Base-by-base conservation (phyloP, 2,329 filamentous ascomycete species). In the Cryphonectria radicalis region DNA sequence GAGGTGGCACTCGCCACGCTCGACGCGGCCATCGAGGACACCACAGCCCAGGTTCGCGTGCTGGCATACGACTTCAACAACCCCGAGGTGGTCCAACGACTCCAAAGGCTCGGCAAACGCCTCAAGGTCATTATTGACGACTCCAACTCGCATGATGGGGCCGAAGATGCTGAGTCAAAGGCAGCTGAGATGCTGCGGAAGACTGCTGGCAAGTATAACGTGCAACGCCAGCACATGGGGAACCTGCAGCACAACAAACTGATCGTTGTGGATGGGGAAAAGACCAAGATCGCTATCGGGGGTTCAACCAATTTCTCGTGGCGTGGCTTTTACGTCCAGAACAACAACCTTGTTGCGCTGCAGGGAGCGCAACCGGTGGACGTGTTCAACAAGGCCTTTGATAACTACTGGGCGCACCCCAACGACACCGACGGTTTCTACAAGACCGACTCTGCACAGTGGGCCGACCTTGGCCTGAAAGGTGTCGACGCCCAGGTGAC, bases 91-190 rank as follows among this genome's bases (percentile, higher is more conserved):
- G 74, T 76, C 7, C 68, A 59, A 35, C 71, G 74, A 7, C 73
- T 76, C 35, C 71, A 76, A 60, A 69, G 70, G 64, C 70, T 76
- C 25, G 66, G 71, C 4, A 70, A 42, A 22, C 74, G 74, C 5
- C 62, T 76, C 14, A 76, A 74, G 74, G 71, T 76, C 66, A 76
- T 76, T 57, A 75, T 75, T 13, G 74, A 75, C 25, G 74, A 75
- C 55, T 75, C 74, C 3, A 70, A 67, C 17, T 70, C 74, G 17
- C 73, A 75, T 46, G 63, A 70, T 3, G 43, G 25, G 2, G 10
- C 70, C 46, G 68, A 43, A 2, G 67, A 73, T 14, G 71, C 74
- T 19, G 74, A 75, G 53, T 70, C 74, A 3, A 72, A 71, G 53
- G 74, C 73, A 11, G 73, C 74, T 19, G 72, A 66, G 1, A 74